Conservation (phyloP, 2,329 filamentous ascomycete genomes). For the Trichoderma koningii region DNA sequence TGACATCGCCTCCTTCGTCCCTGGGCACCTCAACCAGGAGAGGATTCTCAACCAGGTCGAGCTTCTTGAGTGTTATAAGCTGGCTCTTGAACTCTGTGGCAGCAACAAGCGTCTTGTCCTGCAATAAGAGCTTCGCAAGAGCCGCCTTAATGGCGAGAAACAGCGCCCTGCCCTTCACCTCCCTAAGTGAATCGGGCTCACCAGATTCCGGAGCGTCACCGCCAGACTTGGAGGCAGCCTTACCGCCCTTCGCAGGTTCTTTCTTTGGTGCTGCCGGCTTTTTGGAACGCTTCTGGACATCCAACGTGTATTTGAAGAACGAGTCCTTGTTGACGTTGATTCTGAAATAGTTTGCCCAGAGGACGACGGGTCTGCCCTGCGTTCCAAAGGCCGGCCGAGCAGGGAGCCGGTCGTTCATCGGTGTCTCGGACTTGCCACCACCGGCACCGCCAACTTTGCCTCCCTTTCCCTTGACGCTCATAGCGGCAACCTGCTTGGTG, state of each 20-base stretch:
- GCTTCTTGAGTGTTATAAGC: slow-evolving; percentile 44
- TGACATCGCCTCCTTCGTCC: slow-evolving; percentile 37
- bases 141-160: slow-evolving; percentile 45
- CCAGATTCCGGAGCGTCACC: slow-evolving; percentile 3
- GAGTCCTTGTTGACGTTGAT: slow-evolving; percentile 43
- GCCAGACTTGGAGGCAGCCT: slow-evolving; percentile 28
- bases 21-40: slow-evolving; percentile 41
- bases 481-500: slow-evolving; percentile 41
- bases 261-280: slow-evolving; percentile 29
- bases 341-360: slow-evolving; percentile 60
- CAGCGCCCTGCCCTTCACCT: slow-evolving; percentile 49
- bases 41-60: slow-evolving; percentile 41
- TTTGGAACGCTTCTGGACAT: slow-evolving; percentile 41
- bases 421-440: slow-evolving; percentile 17
- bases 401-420: slow-evolving; percentile 43
- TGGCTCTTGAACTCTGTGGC: slow-evolving; percentile 57
- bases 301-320: slow-evolving; percentile 51
- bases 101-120: slow-evolving; percentile 37
- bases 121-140: slow-evolving; percentile 40
- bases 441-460: slow-evolving; percentile 7
- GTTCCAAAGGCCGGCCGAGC: slow-evolving; percentile 53
- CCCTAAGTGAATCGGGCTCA: slow-evolving; percentile 25
- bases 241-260: slow-evolving; percentile 16
- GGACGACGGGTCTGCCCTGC: slow-evolving; percentile 44
- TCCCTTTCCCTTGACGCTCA: slow-evolving; percentile 36